phyloP scores from a whole-genome alignment of 495 filamentous ascomycete genomes.

The Amniculicola lignicola region DNA sequence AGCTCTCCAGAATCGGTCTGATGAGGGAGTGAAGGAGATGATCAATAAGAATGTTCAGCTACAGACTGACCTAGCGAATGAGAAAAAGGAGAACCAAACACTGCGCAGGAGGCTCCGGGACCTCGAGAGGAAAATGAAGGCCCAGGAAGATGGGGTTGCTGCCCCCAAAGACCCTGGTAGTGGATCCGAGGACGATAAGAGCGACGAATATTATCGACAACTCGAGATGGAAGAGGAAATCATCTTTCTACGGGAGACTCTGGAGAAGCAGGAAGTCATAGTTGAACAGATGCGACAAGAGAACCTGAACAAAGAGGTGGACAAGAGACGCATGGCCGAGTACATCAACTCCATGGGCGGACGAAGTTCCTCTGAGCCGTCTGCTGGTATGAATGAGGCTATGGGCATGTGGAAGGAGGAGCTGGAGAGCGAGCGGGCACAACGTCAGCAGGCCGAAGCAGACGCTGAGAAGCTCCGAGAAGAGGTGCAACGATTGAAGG shows the following conservation, averaged over 20 bases:
- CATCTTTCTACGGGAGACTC: constrained; percentile 71
- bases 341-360: constrained; percentile 71
- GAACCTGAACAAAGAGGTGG: constrained; percentile 67
- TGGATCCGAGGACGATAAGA: constrained; percentile 49
- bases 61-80: constrained; percentile 79
- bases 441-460: constrained; percentile 85
- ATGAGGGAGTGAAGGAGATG: constrained; percentile 96
- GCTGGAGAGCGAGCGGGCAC: constrained; percentile 85
- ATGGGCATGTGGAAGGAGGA: constrained; percentile 93
- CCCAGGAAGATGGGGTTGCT: constrained; percentile 61
- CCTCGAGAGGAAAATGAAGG: constrained; percentile 78
- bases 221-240: constrained; percentile 83
- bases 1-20: constrained; percentile 84
- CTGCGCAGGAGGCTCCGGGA: constrained; percentile 75
- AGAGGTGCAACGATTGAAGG: constrained; percentile 72
- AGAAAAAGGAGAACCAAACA: constrained; percentile 82
- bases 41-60: constrained; percentile 95
- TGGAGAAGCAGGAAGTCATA: constrained; percentile 77
- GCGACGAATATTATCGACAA: constrained; percentile 59
- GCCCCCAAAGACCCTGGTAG: constrained; percentile 48
- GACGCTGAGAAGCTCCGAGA: constrained; percentile 82
- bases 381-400: constrained; percentile 76
- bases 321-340: constrained; percentile 78
- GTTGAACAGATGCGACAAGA: constrained; percentile 79
- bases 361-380: constrained; percentile 58